Evolutionary conservation across 352 stramenopile species (phyloP).

Genomic region (Phytophthora syringae): DNA sequence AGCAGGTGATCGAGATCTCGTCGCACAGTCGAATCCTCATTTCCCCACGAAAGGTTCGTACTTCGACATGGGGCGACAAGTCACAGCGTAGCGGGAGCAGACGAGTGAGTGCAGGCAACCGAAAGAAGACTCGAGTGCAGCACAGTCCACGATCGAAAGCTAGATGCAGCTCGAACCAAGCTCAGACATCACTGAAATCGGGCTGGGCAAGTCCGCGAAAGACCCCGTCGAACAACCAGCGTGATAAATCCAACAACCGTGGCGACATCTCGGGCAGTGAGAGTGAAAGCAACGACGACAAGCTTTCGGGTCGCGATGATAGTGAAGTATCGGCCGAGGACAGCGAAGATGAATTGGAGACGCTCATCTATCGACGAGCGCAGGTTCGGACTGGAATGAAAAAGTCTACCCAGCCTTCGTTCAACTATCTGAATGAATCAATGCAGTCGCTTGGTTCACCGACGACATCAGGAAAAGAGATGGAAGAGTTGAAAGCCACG

Average conservation of each 20-base stretch:
- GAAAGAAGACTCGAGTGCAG: not conserved
- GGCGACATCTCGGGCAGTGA: constrained; percentile 17
- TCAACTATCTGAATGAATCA: constrained; percentile 18
- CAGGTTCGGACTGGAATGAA: not conserved
- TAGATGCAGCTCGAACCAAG: not conserved
- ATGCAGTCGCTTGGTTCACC: constrained; percentile 34
- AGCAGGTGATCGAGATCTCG: constrained; percentile 66
- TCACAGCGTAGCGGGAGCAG: constrained; percentile 8
- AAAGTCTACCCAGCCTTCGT: constrained; percentile 2
- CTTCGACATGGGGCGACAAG: constrained; percentile 25
- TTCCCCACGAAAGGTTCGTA: constrained; percentile 44
- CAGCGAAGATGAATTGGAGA: constrained; percentile 11
- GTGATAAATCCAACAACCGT: constrained; percentile 16
- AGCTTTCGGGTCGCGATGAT: constrained; percentile 6
- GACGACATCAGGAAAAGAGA: constrained; percentile 54
- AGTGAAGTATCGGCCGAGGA: constrained; percentile 9
- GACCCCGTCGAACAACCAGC: constrained; percentile 3
- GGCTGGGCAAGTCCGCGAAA: constrained; percentile 6
- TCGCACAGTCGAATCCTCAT: constrained; percentile 68
- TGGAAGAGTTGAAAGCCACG: constrained; percentile 77
- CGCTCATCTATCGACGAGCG: constrained; percentile 6
- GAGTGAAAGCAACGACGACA: constrained; percentile 21
- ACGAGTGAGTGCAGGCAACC: not conserved
- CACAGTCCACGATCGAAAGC: not conserved
- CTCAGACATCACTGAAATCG: not conserved